Base-by-base conservation (phyloP, 768 basidiomycete species). In the Lanmaoa rubissima region DNA sequence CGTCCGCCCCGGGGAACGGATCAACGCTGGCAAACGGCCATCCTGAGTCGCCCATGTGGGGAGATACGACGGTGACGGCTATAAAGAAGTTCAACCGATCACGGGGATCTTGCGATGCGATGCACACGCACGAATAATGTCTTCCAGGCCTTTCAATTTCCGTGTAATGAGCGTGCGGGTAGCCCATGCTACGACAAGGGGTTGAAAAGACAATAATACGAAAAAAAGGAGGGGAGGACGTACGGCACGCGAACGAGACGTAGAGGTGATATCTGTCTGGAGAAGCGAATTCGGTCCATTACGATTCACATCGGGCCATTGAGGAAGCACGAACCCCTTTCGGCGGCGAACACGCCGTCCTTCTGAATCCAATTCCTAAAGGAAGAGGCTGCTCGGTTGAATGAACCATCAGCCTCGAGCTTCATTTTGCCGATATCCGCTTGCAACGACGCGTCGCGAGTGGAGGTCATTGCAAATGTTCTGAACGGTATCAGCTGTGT, bases 231-330 rank as follows among this genome's bases (percentile, higher is more conserved):
- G 10, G 12, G 19, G 1, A 4, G 28, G 36, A 62, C 87, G 69
- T 60, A 92, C 90, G 94, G 65, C 94, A 98, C 2, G 88, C 85
- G 60, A 86, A 84, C 5, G 89, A 90, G 55, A 97, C 90, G 65
- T 92, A 96, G 62, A 96, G 90, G 63, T 91, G 90, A 70, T 98
- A 98, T 44, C 95, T 87, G 58, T 85, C 93, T 93, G 44, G 49
- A 51, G 26, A 53, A 6, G 40, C 45, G 21, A 12, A 11, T 31
- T 50, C 19, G 51, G 31, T n/a, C 11, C 5, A 17, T 5, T 1
- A 24, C 6, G 38, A 3, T 38, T 19, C 26, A 7, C 2, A 36
- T 17, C 16, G 13, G 13, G 14, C 19, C 7, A 19, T 26, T 4
- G 32, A 39, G 16, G 9, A 24, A 14, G n/a, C 5, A 69, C 79